Evolutionary conservation across 371 early-diverging fungal species (phyloP), one percentile per base, ranked within the genome.

Genomic region (Neoconidiobolus thromboides): DNA sequence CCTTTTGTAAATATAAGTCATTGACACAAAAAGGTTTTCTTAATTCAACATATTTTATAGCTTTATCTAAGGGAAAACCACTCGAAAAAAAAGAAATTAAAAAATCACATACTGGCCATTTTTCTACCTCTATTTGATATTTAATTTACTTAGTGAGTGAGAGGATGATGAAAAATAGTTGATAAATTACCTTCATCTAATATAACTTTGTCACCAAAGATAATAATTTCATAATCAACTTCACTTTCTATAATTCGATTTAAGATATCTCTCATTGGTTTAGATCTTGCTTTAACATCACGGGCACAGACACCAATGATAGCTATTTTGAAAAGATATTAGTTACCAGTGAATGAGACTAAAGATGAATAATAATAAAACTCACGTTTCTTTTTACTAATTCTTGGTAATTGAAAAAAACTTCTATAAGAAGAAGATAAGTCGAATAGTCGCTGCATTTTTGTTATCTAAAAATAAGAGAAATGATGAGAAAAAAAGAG

Each of bases 21-120:
- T 99, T 99, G 36, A 96, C 83, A 52, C 87, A 83, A 64, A 84
- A 89, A 3, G 96, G 96, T 43, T 80, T 73, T 51, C 90, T 75
- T 48, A 89, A 73, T 43, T 84, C 77, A 7, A 84, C 83, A 66
- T 99, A 99, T 44, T 81, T 72, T 50, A 91, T 83, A 0, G 96
- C 95, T 71, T 97, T 96, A 39, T 87, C 77, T 39, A 99, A 73
- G 1, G 98, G 98, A 63, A 99, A 96, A 39, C 93, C 96, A 39
- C 70, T 80, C 3, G 93, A 92, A 70, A 93, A 97, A 73, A 99
- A 99, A 9, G 94, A 87, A 41, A 99, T 85, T 65, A 99, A 76
- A 65, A 96, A 91, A 71, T 99, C 96, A 70, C 96, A 94, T 1
- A 75, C 72, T 3, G 99, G 99, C 99, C 99, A 96, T 60, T 80